Percentiles rank a stretch among this genome's conserved stretches.
phyloP scores from a whole-genome alignment of 352 stramenopile species.

The Peronospora destructor region DNA sequence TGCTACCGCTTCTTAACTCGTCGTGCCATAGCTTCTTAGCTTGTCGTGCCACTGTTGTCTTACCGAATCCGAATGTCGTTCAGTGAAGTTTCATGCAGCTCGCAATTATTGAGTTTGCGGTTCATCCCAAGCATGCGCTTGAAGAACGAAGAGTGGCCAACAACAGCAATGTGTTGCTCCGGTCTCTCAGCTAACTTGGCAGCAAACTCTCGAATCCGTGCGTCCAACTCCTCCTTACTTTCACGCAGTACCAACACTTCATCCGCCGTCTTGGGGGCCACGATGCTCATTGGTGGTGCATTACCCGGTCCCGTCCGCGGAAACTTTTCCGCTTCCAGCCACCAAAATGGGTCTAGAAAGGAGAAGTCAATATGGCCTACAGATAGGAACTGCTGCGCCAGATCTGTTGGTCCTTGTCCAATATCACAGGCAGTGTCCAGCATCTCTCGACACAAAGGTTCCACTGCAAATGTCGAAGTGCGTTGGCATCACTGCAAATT shows the following conservation, averaged over 20 bases:
- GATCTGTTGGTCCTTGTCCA: constrained; percentile 43
- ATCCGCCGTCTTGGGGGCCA: constrained; percentile 30
- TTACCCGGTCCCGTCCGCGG: constrained; percentile 19
- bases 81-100: constrained; percentile 42
- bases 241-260: constrained; percentile 60
- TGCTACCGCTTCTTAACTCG: too few species aligned
- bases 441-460: constrained; percentile 71
- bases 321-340: constrained; percentile 40
- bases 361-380: constrained; percentile 37
- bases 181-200: constrained; percentile 42
- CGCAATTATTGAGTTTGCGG: constrained; percentile 76
- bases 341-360: constrained; percentile 52
- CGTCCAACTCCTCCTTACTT: constrained; percentile 45
- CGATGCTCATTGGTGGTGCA: constrained; percentile 13
- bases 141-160: constrained; percentile 82
- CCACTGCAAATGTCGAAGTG: constrained; percentile 34
- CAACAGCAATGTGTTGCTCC: constrained; percentile 66
- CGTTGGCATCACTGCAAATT: constrained; percentile 1
- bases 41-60: constrained; percentile 2
- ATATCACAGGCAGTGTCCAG: constrained; percentile 83
- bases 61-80: constrained; percentile 21
- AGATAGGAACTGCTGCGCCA: constrained; percentile 32
- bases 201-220: constrained; percentile 61
- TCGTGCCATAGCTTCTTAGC: background rate
- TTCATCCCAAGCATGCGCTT: constrained; percentile 78